Conservation (phyloP, 2,329 filamentous ascomycete species). For the Hawksworthiomyces lignivorus region DNA sequence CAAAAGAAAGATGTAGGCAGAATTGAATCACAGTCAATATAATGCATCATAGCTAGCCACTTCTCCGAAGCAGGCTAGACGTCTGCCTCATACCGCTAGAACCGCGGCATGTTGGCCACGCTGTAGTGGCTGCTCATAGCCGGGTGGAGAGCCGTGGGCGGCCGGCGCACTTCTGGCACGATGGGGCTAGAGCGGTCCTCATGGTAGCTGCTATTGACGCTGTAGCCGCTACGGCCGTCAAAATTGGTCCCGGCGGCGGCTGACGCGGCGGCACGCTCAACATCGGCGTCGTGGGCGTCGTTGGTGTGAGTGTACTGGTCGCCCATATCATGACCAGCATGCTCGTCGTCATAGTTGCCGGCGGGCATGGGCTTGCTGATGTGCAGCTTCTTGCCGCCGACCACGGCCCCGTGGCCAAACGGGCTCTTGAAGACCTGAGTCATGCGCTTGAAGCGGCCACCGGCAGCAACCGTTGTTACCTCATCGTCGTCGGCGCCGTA, state of each 20-base stretch:
- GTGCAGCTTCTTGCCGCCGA: slow-evolving; percentile 27
- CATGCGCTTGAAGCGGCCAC: slow-evolving; percentile 16
- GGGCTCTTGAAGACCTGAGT: slow-evolving; percentile 18
- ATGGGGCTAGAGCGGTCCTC: slow-evolving; percentile 45
- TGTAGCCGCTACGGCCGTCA: slow-evolving; percentile 24
- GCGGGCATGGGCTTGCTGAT: slow-evolving; percentile 36
- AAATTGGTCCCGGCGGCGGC: slow-evolving; percentile 20
- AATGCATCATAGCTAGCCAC: too few species aligned
- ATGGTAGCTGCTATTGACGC: slow-evolving; percentile 15
- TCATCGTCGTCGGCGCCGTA: slow-evolving; percentile 3
- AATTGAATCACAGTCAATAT: too few species aligned
- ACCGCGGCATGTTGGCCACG: slow-evolving; percentile 40
- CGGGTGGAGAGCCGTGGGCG: slow-evolving; percentile 52
- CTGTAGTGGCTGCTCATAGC: slow-evolving; percentile 30
- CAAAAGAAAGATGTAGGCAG: too few species aligned
- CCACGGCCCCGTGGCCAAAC: not conserved
- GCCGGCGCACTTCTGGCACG: slow-evolving; percentile 45
- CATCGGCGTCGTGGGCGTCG: slow-evolving; percentile 3
- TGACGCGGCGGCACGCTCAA: slow-evolving; percentile 6
- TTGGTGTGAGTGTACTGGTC: slow-evolving; percentile 13
- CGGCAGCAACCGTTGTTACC: not conserved
- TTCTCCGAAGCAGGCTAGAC: too few species aligned
- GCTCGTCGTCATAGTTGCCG: slow-evolving; percentile 27
- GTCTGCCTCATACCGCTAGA: too few species aligned
- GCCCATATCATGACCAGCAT: slow-evolving; percentile 29